Base-by-base conservation (phyloP, 148 eudicot species). In the Talinum fruticosum region DNA sequence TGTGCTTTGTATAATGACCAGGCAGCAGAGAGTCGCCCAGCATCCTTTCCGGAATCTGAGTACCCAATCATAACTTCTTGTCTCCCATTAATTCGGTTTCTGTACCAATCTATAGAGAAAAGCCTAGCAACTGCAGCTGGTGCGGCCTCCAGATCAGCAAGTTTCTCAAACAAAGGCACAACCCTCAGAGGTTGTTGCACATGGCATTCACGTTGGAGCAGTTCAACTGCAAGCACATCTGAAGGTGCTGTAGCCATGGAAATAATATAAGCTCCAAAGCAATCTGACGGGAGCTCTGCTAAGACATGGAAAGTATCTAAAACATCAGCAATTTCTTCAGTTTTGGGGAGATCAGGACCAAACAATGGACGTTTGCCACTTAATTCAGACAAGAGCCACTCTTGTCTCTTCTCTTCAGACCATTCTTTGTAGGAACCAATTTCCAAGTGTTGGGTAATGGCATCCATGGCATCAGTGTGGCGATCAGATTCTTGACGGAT, bases 11-110 rank as follows among this genome's bases (percentile, higher is more conserved):
- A 96, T 69, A 96, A 61, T 24, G 93, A 92, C 99, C 99, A 96
- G 23, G 99, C 97, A 8, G 99, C 99, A 0, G 99, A 93, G 10
- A 96, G 90, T 66, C 99, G 85, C 8, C 99, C 99, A 0, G 99
- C 99, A 79, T 96, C 99, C 77, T 96, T 96, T 19, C 99, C 97
- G 0, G 99, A 96, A 79, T 93, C 97, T 0, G 99, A 93, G 81
- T 96, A 96, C 74, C 99, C 99, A 66, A 96, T 91, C 99, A 96
- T 96, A 59, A 96, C 99, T 77, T 96, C 99, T 80, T 96, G 99
- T 83, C 93, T 96, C 13, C 97, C 99, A 12, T 93, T 78, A 66
- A 96, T 96, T 15, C 95, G 84, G 86, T 88, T 71, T 73, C 79
- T 85, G 72, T 96, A 96, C 99, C 99, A 96, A 1, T 90, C 97